Percentiles rank a stretch among this genome's conserved stretches.
phyloP scores from a whole-genome alignment of 1,284 basidiomycete species.

The Entoloma clypeatum region DNA sequence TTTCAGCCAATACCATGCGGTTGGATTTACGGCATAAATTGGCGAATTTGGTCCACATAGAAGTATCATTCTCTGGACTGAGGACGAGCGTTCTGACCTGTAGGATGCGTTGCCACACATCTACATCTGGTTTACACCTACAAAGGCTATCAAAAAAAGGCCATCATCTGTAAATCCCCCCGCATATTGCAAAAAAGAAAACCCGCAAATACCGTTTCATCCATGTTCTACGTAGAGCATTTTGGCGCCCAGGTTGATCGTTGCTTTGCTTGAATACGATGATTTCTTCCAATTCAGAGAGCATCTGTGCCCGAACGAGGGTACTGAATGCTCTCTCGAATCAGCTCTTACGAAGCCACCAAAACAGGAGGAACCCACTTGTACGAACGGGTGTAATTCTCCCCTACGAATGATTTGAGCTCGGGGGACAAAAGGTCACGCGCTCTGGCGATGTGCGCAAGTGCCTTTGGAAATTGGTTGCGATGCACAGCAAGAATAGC shows the following conservation, averaged over 20 bases:
- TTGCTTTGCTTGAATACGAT: slow-evolving; percentile 93
- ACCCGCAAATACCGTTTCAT: slow-evolving; percentile 73
- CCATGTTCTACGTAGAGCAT: slow-evolving; percentile 88
- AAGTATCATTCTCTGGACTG: slow-evolving; percentile 90
- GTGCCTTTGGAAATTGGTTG: slow-evolving; percentile 91
- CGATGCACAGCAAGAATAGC: slow-evolving; percentile 96
- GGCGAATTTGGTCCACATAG: slow-evolving; percentile 84
- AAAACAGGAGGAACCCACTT: slow-evolving; percentile 4
- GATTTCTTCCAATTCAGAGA: slow-evolving; percentile 98
- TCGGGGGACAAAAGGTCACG: slow-evolving; percentile 93
- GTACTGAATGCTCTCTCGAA: too few relatives aligned
- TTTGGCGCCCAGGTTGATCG: slow-evolving; percentile 91
- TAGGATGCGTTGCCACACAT: slow-evolving; percentile 98
- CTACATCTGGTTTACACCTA: slow-evolving; percentile 97
- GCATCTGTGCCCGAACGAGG: slow-evolving; percentile 97
- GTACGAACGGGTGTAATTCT: slow-evolving; percentile 95
- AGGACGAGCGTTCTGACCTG: slow-evolving; percentile 95
- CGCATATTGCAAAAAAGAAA: neutral
- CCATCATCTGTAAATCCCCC: too few relatives aligned
- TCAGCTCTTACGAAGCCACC: too few relatives aligned
- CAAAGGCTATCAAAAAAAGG: slow-evolving; percentile 62
- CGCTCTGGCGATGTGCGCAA: slow-evolving; percentile 91
- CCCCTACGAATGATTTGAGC: slow-evolving; percentile 88
- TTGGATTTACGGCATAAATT: slow-evolving; percentile 50
- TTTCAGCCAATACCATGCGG: slow-evolving; percentile 82